phyloP scores from a whole-genome alignment of 805 yeast genomes.

The Yarrowia bubula region DNA sequence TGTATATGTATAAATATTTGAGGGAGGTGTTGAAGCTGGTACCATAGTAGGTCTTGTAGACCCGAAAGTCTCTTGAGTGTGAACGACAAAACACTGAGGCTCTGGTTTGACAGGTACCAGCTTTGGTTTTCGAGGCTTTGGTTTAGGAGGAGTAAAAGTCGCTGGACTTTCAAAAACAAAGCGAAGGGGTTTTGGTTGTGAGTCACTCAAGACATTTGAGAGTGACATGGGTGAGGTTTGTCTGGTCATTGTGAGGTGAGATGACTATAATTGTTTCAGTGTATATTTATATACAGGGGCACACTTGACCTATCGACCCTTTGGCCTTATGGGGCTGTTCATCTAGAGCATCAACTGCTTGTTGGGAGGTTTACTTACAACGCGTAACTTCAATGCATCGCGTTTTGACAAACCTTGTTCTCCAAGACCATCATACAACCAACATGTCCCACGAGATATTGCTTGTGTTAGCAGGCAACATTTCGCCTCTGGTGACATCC shows the following conservation, averaged over 20 bases:
- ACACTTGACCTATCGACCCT: too few relatives aligned
- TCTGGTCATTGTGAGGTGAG: neutral
- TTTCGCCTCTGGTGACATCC: slow-evolving; percentile 27
- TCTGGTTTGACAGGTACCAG: too few relatives aligned
- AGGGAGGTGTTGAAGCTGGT: too few relatives aligned
- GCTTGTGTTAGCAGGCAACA: slow-evolving; percentile 33
- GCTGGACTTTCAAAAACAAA: neutral
- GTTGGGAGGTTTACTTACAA: neutral
- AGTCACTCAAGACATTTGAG: neutral
- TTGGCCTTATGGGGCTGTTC: too few relatives aligned
- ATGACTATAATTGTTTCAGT: too few relatives aligned
- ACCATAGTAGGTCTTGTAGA: neutral
- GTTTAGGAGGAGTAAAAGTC: neutral
- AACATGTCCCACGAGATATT: slow-evolving; percentile 34
- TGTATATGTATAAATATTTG: too few relatives aligned
- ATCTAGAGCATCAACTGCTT: too few relatives aligned
- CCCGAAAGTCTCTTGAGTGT: neutral
- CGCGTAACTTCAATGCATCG: neutral
- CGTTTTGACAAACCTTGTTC: neutral
- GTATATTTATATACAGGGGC: too few relatives aligned
- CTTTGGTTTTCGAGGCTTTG: neutral
- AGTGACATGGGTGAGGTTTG: neutral
- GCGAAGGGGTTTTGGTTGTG: neutral
- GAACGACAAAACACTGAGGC: neutral
- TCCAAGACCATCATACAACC: neutral